phyloP scores from a whole-genome alignment of 2,329 filamentous ascomycete species.

The Aspergillus hiratsukae region DNA sequence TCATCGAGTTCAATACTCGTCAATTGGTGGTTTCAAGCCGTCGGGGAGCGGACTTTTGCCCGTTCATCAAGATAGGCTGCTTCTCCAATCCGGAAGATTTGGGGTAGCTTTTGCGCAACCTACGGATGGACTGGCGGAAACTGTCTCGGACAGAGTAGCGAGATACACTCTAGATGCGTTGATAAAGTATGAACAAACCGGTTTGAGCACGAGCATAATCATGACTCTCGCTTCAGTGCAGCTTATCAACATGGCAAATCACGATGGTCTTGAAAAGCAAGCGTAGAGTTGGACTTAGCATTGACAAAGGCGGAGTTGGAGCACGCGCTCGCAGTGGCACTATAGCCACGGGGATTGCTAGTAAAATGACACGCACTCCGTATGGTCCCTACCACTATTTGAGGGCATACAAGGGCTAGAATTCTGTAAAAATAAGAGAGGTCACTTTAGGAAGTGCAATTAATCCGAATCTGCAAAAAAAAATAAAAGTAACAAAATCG shows the following conservation, averaged over 20 bases:
- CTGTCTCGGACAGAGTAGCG: not conserved
- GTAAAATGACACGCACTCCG: conserved; percentile 7
- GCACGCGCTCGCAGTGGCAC: not conserved
- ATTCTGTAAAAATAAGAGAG: not conserved
- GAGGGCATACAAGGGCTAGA: not conserved
- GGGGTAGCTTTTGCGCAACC: not conserved
- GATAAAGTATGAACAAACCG: not conserved
- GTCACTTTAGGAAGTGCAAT: not conserved
- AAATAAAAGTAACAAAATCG: conserved; percentile 35
- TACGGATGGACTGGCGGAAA: not conserved
- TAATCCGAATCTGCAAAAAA: conserved; percentile 3
- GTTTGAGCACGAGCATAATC: not conserved
- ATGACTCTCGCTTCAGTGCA: not conserved
- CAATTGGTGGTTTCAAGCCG: not conserved
- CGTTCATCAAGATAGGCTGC: not conserved
- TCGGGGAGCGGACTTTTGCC: not conserved
- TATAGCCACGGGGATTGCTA: conserved; percentile 3
- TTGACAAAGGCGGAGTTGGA: not conserved
- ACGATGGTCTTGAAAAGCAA: too few species aligned
- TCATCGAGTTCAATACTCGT: not conserved
- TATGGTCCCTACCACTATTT: not conserved
- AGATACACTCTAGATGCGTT: not conserved
- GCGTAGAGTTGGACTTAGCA: not conserved
- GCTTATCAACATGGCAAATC: not conserved
- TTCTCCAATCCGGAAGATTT: conserved; percentile 7